Conservation (phyloP, 1,284 basidiomycete species). For the Apiotrichum sp. region DNA sequence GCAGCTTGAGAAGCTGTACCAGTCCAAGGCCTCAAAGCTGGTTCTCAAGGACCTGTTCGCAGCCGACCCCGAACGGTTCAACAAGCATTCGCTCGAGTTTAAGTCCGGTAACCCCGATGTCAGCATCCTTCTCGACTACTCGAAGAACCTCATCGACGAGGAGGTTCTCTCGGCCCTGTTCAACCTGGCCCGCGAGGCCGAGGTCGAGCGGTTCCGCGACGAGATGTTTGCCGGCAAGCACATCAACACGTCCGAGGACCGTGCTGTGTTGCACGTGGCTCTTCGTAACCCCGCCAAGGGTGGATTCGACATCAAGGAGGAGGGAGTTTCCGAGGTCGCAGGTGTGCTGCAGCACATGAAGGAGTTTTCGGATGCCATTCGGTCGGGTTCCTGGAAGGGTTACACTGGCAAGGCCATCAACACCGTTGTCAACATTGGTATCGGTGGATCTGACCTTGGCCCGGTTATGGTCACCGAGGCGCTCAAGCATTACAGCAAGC, state of each 20-base stretch:
- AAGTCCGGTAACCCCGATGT: slow-evolving; percentile 58
- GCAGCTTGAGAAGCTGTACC: slow-evolving; percentile 80
- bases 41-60: slow-evolving; percentile 87
- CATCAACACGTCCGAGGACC: slow-evolving; percentile 97
- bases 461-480: slow-evolving; percentile 99
- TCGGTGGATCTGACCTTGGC: slow-evolving; percentile 94
- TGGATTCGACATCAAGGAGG: slow-evolving; percentile 62
- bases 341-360: slow-evolving; percentile 86
- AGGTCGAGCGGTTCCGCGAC: slow-evolving; percentile 78
- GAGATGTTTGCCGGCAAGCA: slow-evolving; percentile 93
- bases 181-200: slow-evolving; percentile 74
- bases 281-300: slow-evolving; percentile 73
- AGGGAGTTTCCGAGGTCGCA: slow-evolving; percentile 74
- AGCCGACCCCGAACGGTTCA: slow-evolving; percentile 76
- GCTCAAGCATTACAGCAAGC: slow-evolving; percentile 85
- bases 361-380: slow-evolving; percentile 76
- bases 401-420: slow-evolving; percentile 94
- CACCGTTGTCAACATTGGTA: slow-evolving; percentile 96
- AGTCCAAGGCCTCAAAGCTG: slow-evolving; percentile 66
- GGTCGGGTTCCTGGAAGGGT: slow-evolving; percentile 86
- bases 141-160: slow-evolving; percentile 91
- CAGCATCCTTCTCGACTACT: slow-evolving; percentile 88
- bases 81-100: slow-evolving; percentile 76
- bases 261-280: slow-evolving; percentile 91
- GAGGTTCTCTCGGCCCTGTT: slow-evolving; percentile 73